Evolutionary conservation across 2,329 filamentous ascomycete species (phyloP), one percentile per base, ranked within the genome.

Genomic region (Akanthomyces muscarius): DNA sequence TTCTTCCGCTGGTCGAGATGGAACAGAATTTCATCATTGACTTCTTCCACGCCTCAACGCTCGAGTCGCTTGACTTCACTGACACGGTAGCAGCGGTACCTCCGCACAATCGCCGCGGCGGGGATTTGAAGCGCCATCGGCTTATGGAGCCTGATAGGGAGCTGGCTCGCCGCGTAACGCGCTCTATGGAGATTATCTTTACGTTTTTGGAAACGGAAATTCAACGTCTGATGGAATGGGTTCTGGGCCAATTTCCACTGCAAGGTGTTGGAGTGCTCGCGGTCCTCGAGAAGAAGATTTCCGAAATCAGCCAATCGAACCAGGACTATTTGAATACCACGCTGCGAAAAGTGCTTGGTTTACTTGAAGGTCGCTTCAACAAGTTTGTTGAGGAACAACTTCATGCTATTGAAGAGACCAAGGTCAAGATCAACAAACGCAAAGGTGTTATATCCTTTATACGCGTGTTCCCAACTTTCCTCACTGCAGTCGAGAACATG

Each of bases 11-110:
- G 62, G 87, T 97, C 64, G 88, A 92, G 68, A 93, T 94, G 74
- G 95, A 99, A 76, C 94, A 99, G 74, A 98, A 97, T 72, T 99
- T 98, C 72, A 82, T 97, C 55, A 88, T 97, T n/a, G 92, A 96
- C 69, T 95, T 97, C 74, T 98, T 98, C 83, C 94, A 98, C 69
- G 86, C 95, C 30, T 91, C 89, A n/a, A 96, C 92, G 2, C 81
- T 94, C 33, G 89, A 92, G 69, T 88, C 87, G 42, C 77, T 85
- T 18, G 93, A 97, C 71, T 98, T 97, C 71, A 83, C 89, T 1
- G 95, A 98, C 67, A 84, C 89, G 3, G 89, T 97, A 21, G 81
- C 84, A 23, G 82, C 84, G 2, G 81, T 81, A 2, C 78, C 83
- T 28, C 91, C 92, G 7, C 84, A 87, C 48, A 82, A 88, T 44